Base-by-base conservation (phyloP, 495 filamentous ascomycete species). In the Penicillium diatomitis region DNA sequence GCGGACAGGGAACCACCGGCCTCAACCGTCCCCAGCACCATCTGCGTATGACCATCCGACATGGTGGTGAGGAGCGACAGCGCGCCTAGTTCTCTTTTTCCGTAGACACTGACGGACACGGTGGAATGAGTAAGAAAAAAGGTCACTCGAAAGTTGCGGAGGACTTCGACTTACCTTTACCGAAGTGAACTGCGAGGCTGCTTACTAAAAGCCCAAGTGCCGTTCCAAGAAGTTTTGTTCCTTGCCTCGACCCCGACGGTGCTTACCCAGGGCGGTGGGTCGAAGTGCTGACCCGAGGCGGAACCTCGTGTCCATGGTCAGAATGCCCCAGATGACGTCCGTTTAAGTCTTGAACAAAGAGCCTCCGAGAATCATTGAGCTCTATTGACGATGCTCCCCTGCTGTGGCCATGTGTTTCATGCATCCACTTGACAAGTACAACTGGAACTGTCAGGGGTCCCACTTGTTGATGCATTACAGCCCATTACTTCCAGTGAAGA, bases 21-120 rank as follows among this genome's bases (percentile, higher is more conserved):
- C 50, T 47, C 48, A 55, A 58, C 58, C 36, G 53, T 62, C 56
- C 65, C 71, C 46, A 74, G 65, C 54, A 70, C 56, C 55, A 56
- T 55, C 62, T 74, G 71, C 52, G 65, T 63, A 61, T 63, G 58
- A 58, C 64, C 70, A 60, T 72, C 67, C 57, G 70, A 56, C 71
- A 73, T 74, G 54, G 66, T 72, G 53, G 29, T 49, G 52, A 54
- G 48, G 54, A 59, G 52, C 57, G 43, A 52, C 56, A 54, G 41
- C 11, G 11, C 47, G 29, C 44, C 55, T 53, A 37, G 38, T 42
- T 20, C 34, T 50, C 32, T 51, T 54, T 49, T 54, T 57, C 46
- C 38, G 10, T 49, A 28, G 38, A 42, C 28, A 42, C 41, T 47
- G 47, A 30, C 49, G 27, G 39, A 34, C 44, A 41, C 44, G 41